phyloP scores from a whole-genome alignment of 148 eudicot species.

The Rheum nobile region DNA sequence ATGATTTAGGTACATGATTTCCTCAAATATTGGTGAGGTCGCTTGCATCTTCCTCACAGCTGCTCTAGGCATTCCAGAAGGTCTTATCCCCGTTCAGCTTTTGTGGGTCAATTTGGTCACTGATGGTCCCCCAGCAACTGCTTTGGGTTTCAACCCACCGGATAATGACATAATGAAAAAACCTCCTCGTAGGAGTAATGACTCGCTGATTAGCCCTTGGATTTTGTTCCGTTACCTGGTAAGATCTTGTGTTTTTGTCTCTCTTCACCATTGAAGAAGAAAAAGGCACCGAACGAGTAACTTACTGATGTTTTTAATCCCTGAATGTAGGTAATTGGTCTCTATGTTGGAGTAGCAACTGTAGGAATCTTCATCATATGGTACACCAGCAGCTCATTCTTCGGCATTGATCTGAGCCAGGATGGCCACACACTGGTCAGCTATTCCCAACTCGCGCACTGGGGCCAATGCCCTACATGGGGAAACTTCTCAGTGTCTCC shows the following conservation, averaged over 20 bases:
- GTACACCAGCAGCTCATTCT: constrained; percentile 37
- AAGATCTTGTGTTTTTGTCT: not conserved
- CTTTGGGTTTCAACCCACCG: constrained; percentile 61
- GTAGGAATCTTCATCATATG: constrained; percentile 43
- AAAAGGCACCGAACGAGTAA: not conserved
- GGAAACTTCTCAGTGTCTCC: constrained; percentile 28
- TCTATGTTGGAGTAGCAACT: constrained; percentile 43
- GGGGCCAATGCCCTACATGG: constrained; percentile 40
- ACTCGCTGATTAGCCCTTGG: constrained; percentile 50
- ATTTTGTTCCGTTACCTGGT: constrained; percentile 54
- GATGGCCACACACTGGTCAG: constrained; percentile 43
- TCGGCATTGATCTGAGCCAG: constrained; percentile 33
- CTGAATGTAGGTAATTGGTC: constrained; percentile 32
- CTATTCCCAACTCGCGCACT: constrained; percentile 34
- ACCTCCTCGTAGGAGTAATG: constrained; percentile 50
- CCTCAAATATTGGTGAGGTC: constrained; percentile 51
- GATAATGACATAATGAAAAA: constrained; percentile 57
- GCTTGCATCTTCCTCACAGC: constrained; percentile 44
- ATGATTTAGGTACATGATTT: constrained; percentile 31
- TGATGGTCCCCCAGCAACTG: constrained; percentile 68
- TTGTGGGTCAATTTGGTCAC: constrained; percentile 65
- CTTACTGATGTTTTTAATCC: not conserved
- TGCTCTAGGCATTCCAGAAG: constrained; percentile 58
- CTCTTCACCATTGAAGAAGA: not conserved
- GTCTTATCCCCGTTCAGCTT: constrained; percentile 62